Conservation (phyloP, 2,329 filamentous ascomycete genomes). For the Alternaria panax region DNA sequence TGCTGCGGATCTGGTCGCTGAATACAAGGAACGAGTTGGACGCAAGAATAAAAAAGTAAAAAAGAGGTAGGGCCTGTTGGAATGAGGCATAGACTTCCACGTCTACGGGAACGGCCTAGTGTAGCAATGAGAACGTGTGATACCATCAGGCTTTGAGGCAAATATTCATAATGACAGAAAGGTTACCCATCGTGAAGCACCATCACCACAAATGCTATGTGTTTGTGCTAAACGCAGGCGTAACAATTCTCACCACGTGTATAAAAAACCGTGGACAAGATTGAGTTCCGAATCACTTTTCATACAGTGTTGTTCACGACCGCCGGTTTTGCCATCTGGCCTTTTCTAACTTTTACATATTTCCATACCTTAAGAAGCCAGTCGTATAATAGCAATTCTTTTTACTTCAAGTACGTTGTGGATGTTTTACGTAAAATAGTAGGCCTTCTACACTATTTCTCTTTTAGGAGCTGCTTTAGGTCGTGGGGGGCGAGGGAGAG, state of each 20-base stretch:
- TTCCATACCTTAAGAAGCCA: too few relatives aligned
- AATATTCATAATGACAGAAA: neutral
- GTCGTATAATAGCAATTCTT: too few relatives aligned
- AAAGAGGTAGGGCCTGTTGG: neutral
- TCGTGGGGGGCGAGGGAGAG: too few relatives aligned
- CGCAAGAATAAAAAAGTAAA: slow-evolving; percentile 14
- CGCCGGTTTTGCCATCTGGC: neutral
- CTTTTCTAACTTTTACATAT: neutral
- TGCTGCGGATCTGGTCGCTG: slow-evolving; percentile 34
- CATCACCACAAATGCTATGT: neutral
- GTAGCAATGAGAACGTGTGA: neutral
- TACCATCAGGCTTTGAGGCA: neutral
- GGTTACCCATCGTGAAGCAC: neutral
- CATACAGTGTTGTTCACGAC: neutral
- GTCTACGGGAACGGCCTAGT: neutral
- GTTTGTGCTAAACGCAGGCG: neutral
- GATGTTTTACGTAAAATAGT: too few relatives aligned
- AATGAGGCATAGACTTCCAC: neutral
- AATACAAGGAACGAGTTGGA: slow-evolving; percentile 30
- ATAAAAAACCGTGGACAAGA: neutral
- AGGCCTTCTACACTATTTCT: too few relatives aligned
- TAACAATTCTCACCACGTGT: neutral
- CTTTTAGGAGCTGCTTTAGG: too few relatives aligned
- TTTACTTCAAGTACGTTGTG: too few relatives aligned
- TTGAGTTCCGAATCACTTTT: neutral